Percentiles rank a stretch among this genome's conserved stretches.
These are phyloP conservation scores for Fraxinus americana DNA, from an alignment of 257 asterid species.

Conservation along the genomic window DNA sequence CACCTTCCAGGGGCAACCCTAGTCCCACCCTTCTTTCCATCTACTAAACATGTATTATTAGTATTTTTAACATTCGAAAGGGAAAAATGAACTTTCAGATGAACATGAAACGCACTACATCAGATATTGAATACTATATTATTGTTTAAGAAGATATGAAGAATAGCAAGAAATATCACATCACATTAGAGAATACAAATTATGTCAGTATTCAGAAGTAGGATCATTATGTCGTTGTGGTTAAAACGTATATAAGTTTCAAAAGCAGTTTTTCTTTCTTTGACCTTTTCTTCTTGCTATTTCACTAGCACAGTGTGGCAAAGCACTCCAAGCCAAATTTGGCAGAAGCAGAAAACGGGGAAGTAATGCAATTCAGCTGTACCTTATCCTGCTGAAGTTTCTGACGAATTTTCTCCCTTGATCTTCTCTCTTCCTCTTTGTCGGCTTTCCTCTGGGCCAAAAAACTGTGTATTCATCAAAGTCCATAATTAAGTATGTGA, in stretches of 20 bases:
- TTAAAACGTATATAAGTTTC: too few species aligned
- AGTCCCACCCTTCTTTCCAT: conserved; percentile 48
- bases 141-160: neutral
- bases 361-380: conserved; percentile 11
- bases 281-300: neutral
- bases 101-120: neutral
- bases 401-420: conserved; percentile 63
- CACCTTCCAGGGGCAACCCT: conserved; percentile 39
- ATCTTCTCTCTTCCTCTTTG: conserved; percentile 67
- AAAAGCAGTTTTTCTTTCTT: neutral
- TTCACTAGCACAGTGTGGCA: neutral
- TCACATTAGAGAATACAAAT: neutral
- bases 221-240: too few species aligned
- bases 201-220: too few species aligned
- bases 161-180: neutral
- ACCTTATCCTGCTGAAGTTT: conserved; percentile 83
- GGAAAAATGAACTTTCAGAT: conserved; percentile 7
- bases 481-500: conserved; percentile 16
- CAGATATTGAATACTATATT: neutral
- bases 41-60: conserved; percentile 33
- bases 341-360: neutral
- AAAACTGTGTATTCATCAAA: conserved; percentile 35
- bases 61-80: conserved; percentile 1
- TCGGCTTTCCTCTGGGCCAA: conserved; percentile 52
- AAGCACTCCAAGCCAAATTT: neutral